Percentiles rank a stretch among this genome's conserved stretches.
phyloP scores from a whole-genome alignment of 202 grass and related monocot genomes.

The Zoysia matrella region DNA sequence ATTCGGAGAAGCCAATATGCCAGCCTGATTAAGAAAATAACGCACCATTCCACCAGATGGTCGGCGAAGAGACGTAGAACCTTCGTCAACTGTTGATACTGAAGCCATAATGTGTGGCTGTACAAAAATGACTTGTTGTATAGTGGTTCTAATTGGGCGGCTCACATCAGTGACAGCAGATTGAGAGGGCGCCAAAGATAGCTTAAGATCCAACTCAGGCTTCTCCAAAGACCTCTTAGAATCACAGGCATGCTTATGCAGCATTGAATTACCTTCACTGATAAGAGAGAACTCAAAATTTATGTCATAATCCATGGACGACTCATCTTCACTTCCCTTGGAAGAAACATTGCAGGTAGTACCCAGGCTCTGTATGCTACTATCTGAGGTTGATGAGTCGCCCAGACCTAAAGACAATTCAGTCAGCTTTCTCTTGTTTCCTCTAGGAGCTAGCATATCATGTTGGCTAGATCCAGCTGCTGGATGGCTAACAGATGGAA shows the following conservation, averaged over 20 bases:
- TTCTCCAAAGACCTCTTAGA: conserved; percentile 41
- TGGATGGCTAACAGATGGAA: conserved; percentile 32
- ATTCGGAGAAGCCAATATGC: conserved; percentile 26
- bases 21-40: conserved; percentile 53
- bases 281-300: conserved; percentile 67
- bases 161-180: conserved; percentile 61
- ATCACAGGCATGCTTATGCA: conserved; percentile 59
- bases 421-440: conserved; percentile 68
- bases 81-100: conserved; percentile 78
- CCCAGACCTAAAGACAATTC: conserved; percentile 64
- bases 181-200: conserved; percentile 75
- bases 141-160: conserved; percentile 20
- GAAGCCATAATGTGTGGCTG: conserved; percentile 41
- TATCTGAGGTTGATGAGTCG: conserved; percentile 75
- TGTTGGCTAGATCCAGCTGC: conserved; percentile 42
- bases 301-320: conserved; percentile 70
- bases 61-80: conserved; percentile 77
- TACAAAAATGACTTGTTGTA: conserved; percentile 38
- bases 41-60: conserved; percentile 63
- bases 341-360: conserved; percentile 69
- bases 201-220: conserved; percentile 65
- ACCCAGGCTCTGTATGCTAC: conserved; percentile 67
- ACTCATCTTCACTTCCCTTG: conserved; percentile 67
- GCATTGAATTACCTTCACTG: conserved; percentile 58
- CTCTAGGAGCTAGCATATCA: conserved; percentile 58